These are phyloP conservation scores for Hyparrhenia diplandra DNA, from an alignment of 176 grass and related monocot genomes.

Conservation along the genomic window DNA sequence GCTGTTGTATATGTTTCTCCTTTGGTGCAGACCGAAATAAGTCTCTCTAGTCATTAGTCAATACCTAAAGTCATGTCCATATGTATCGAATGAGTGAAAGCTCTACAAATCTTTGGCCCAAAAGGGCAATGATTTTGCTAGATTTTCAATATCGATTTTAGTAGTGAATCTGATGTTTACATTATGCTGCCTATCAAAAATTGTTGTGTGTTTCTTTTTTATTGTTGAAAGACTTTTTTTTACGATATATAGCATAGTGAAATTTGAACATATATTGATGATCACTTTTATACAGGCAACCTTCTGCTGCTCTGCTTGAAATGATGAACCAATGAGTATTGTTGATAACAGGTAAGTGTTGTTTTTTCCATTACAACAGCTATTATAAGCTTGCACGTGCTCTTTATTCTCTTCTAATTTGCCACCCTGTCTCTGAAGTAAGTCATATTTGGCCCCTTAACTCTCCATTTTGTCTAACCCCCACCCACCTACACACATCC, in stretches of 20 bases:
- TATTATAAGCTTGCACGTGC: not conserved
- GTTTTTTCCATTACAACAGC: not conserved
- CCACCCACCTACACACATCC: no score
- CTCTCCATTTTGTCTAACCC: no score
- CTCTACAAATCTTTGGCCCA: not conserved
- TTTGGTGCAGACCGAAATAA: not conserved
- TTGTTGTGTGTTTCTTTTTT: not conserved
- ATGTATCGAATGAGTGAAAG: not conserved
- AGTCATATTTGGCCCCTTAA: not conserved
- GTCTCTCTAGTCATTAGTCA: not conserved
- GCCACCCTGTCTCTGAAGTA: not conserved
- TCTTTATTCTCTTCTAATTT: conserved; percentile 16
- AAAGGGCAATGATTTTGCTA: not conserved
- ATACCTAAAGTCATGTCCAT: not conserved
- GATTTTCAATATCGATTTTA: not conserved
- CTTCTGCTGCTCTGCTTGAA: not conserved
- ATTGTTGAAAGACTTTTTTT: not conserved
- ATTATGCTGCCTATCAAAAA: not conserved
- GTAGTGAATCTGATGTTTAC: not conserved
- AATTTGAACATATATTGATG: not conserved
- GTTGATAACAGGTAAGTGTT: conserved; percentile 16
- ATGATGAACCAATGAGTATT: not conserved
- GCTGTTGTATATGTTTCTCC: not conserved
- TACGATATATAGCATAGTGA: not conserved
- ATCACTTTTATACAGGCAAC: not conserved